Conservation (phyloP, 1,284 basidiomycete genomes). For the Ceratobasidium sp. region DNA sequence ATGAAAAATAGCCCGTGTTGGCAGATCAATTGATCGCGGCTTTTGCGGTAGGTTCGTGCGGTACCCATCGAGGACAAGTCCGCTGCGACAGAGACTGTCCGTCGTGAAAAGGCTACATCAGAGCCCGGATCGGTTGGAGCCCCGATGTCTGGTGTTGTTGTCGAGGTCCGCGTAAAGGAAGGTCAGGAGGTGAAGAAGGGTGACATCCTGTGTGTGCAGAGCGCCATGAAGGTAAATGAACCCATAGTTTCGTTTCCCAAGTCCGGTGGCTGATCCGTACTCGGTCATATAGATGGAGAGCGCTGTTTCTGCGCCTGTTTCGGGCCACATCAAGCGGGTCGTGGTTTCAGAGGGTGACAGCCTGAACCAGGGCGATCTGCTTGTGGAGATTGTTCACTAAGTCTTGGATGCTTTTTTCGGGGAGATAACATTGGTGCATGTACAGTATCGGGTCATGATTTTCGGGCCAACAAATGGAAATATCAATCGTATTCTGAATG, state of each 20-base stretch:
- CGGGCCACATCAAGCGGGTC: conserved; percentile 92
- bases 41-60: conserved; percentile 71
- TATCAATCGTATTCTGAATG: conserved; percentile 22
- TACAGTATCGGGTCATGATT: conserved; percentile 35
- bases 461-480: conserved; percentile 33
- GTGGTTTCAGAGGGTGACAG: conserved; percentile 87
- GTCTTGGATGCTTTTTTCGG: conserved; percentile 16
- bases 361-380: conserved; percentile 85
- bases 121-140: conserved; percentile 96
- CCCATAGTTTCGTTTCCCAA: not conserved
- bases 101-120: conserved; percentile 88
- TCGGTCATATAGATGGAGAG: conserved; percentile 80
- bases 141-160: conserved; percentile 96
- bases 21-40: conserved; percentile 18
- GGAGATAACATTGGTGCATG: conserved; percentile 33
- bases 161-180: conserved; percentile 97
- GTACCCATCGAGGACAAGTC: conserved; percentile 94
- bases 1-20: conserved; percentile 2
- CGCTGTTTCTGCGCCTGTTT: conserved; percentile 91
- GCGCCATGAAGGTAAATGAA: conserved; percentile 53
- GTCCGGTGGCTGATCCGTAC: conserved; percentile 5
- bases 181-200: conserved; percentile 97
- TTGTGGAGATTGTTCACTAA: conserved; percentile 80
- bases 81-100: conserved; percentile 92
- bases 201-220: conserved; percentile 75